Percentiles rank a stretch among this genome's conserved stretches.
Evolutionary conservation across 169 alveolate genomes (phyloP).

Genomic region (Eimeria maxima): DNA sequence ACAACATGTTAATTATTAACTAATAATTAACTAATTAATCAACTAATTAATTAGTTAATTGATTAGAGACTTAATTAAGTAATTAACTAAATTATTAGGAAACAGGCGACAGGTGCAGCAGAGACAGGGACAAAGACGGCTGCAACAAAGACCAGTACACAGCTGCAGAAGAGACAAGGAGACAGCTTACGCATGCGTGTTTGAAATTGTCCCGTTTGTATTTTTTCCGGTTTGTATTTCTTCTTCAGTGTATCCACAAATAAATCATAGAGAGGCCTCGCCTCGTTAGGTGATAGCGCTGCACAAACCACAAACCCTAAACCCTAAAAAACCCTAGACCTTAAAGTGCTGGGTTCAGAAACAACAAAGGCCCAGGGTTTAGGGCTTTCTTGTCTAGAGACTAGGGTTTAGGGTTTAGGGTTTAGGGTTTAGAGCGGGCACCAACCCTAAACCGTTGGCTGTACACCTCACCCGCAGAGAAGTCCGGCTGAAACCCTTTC

Average conservation of each 20-base stretch:
- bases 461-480: slow-evolving; percentile 28
- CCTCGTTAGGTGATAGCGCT: slow-evolving; percentile 64
- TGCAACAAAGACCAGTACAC: no score
- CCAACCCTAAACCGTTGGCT: neutral
- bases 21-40: neutral
- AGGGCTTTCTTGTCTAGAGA: neutral
- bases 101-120: neutral
- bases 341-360: neutral
- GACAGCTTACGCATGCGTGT: slow-evolving; percentile 52
- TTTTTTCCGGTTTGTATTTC: neutral
- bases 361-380: no score
- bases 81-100: neutral
- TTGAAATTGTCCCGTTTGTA: slow-evolving; percentile 68
- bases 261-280: slow-evolving; percentile 35
- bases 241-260: slow-evolving; percentile 28
- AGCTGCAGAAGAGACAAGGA: neutral
- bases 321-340: neutral
- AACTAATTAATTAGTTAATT: no score
- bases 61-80: no score
- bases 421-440: neutral
- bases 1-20: neutral
- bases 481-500: slow-evolving; percentile 62
- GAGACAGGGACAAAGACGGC: no score
- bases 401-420: neutral
- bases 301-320: slow-evolving; percentile 12